Conservation (phyloP, 2,329 filamentous ascomycete genomes). For the Beauveria sp. region DNA sequence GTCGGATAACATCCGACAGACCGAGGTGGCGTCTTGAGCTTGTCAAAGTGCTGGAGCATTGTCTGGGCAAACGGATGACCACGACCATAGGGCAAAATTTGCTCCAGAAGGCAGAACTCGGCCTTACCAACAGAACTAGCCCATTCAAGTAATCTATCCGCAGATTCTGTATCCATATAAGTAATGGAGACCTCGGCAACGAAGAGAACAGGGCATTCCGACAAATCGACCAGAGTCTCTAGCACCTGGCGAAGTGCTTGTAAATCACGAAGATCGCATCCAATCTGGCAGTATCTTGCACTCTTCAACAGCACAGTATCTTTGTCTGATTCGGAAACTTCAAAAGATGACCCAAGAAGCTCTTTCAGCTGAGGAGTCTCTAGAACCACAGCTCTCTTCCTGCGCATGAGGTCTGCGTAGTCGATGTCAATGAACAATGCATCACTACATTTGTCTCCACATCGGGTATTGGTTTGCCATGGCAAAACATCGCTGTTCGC, state of each 20-base stretch:
- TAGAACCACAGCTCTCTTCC: conserved; percentile 63
- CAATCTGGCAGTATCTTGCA: conserved; percentile 67
- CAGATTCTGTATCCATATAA: conserved; percentile 71
- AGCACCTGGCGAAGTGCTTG: conserved; percentile 52
- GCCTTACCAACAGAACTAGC: conserved; percentile 63
- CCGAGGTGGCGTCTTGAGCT: conserved; percentile 70
- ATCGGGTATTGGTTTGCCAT: conserved; percentile 69
- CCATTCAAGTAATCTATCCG: conserved; percentile 72
- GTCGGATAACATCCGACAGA: conserved; percentile 65
- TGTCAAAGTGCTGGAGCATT: conserved; percentile 78
- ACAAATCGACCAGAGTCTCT: conserved; percentile 47
- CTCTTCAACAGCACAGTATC: conserved; percentile 53
- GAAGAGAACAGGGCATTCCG: conserved; percentile 61
- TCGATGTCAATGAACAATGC: conserved; percentile 77
- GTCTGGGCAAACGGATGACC: conserved; percentile 78
- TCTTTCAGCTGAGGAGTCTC: conserved; percentile 49
- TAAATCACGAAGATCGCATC: conserved; percentile 71
- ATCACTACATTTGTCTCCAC: conserved; percentile 48
- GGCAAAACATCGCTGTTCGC: conserved; percentile 70
- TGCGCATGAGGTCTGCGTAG: conserved; percentile 69
- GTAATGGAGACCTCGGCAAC: conserved; percentile 86
- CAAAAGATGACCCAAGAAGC: conserved; percentile 24
- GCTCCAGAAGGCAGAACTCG: conserved; percentile 80
- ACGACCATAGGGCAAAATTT: conserved; percentile 70
- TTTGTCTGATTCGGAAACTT: conserved; percentile 30